phyloP scores from a whole-genome alignment of 768 basidiomycete genomes.

The Arthromyces matolae region DNA sequence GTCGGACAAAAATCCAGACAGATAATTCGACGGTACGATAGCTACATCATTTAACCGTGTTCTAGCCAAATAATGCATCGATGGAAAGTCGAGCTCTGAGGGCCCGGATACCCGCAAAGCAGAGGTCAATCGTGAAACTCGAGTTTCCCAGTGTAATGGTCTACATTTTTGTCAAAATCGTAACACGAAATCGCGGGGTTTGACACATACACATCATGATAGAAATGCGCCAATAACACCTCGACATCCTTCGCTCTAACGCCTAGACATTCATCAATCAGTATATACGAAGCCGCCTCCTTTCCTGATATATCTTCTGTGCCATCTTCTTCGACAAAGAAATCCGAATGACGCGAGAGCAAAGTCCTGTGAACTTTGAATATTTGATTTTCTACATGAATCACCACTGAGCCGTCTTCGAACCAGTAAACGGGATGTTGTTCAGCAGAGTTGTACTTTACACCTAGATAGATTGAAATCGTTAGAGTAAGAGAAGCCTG shows the following conservation, averaged over 20 bases:
- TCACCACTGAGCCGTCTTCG: slow-evolving; percentile 57
- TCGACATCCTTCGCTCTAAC: slow-evolving; percentile 48
- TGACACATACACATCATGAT: slow-evolving; percentile 60
- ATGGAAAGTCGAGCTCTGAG: slow-evolving; percentile 53
- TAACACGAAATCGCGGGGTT: neutral
- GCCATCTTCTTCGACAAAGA: slow-evolving; percentile 17
- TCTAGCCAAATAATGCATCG: slow-evolving; percentile 43
- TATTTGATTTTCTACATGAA: slow-evolving; percentile 39
- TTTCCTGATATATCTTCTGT: neutral
- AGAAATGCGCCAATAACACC: slow-evolving; percentile 57
- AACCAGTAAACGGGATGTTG: slow-evolving; percentile 59
- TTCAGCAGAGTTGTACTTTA: neutral
- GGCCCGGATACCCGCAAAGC: slow-evolving; percentile 57
- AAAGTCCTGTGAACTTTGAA: slow-evolving; percentile 59
- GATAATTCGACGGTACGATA: slow-evolving; percentile 49
- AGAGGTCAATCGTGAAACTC: slow-evolving; percentile 47
- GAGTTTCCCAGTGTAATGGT: slow-evolving; percentile 39
- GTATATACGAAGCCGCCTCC: slow-evolving; percentile 12
- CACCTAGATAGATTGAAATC: neutral
- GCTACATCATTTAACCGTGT: slow-evolving; percentile 36
- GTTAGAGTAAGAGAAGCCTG: too few species aligned
- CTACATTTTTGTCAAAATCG: slow-evolving; percentile 30
- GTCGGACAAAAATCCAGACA: slow-evolving; percentile 38
- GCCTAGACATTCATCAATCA: slow-evolving; percentile 35
- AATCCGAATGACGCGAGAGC: slow-evolving; percentile 48